Conservation (phyloP, 1,284 basidiomycete genomes). For the Cutaneotrichosporon arboriforme region DNA sequence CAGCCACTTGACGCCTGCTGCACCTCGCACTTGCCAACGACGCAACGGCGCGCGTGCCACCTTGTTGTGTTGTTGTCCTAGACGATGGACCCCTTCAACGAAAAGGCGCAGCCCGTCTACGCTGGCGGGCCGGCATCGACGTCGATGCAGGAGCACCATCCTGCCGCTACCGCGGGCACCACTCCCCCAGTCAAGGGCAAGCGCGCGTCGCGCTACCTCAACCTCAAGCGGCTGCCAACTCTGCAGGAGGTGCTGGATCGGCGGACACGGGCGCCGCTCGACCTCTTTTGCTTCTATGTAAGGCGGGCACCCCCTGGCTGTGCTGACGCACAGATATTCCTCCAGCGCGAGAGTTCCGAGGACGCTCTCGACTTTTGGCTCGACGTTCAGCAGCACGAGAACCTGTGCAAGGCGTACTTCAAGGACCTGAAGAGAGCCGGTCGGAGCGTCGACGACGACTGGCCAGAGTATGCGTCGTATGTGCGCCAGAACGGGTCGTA, state of each 20-base stretch:
- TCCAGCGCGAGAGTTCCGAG: slow-evolving; percentile 88
- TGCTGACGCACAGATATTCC: slow-evolving; percentile 53
- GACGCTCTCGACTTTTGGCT: slow-evolving; percentile 98
- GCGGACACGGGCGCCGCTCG: slow-evolving; percentile 85
- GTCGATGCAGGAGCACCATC: background rate
- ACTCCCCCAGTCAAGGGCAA: slow-evolving; percentile 18
- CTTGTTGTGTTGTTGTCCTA: no score
- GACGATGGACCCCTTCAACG: slow-evolving; percentile 4
- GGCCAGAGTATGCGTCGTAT: slow-evolving; percentile 94
- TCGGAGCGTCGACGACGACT: slow-evolving; percentile 83
- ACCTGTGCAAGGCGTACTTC: slow-evolving; percentile 95
- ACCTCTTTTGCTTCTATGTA: slow-evolving; percentile 97
- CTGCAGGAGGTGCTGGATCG: slow-evolving; percentile 80
- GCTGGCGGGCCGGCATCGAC: background rate
- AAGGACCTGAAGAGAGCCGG: slow-evolving; percentile 95
- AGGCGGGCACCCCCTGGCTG: slow-evolving; percentile 40
- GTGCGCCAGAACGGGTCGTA: slow-evolving; percentile 54
- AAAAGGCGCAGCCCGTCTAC: slow-evolving; percentile 2
- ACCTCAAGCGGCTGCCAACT: slow-evolving; percentile 47
- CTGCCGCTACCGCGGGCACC: background rate
- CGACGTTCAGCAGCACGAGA: slow-evolving; percentile 98
- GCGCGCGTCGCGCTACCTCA: slow-evolving; percentile 39
- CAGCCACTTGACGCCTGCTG: no score
- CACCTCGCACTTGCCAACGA: no score
- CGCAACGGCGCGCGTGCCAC: no score